Evolutionary conservation across 1,284 basidiomycete genomes (phyloP).

Genomic region (Boletus mariae): DNA sequence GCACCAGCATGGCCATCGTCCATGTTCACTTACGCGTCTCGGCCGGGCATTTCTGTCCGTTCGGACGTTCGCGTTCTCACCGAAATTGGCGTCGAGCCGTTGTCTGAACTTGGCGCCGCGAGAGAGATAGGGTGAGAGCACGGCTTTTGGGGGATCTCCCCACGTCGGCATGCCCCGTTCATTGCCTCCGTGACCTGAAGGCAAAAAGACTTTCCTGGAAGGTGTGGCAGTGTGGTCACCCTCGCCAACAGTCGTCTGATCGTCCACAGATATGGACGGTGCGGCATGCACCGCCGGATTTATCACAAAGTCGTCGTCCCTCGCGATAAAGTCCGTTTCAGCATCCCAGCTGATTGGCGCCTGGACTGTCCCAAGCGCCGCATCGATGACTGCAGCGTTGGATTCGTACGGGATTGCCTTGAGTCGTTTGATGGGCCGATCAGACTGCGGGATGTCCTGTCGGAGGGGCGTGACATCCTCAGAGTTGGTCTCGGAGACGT

Average conservation of each 20-base stretch:
- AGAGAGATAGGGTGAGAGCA: slow-evolving; percentile 16
- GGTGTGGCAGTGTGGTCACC: background rate
- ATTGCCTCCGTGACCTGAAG: background rate
- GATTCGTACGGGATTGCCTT: slow-evolving; percentile 23
- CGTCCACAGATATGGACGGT: background rate
- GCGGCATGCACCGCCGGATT: background rate
- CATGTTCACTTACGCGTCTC: slow-evolving; percentile 15
- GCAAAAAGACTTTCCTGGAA: background rate
- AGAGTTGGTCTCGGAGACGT: slow-evolving; percentile 15
- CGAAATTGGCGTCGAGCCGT: slow-evolving; percentile 20
- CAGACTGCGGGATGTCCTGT: slow-evolving; percentile 1
- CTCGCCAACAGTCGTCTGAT: background rate
- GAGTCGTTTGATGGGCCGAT: slow-evolving; percentile 17
- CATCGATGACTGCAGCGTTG: slow-evolving; percentile 17
- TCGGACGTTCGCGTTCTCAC: slow-evolving; percentile 20
- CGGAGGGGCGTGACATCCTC: slow-evolving; percentile 2
- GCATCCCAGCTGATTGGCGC: slow-evolving; percentile 22
- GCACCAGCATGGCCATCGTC: background rate
- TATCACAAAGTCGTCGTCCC: background rate
- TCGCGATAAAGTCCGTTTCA: slow-evolving; percentile 8
- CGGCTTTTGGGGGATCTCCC: background rate
- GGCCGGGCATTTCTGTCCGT: slow-evolving; percentile 22
- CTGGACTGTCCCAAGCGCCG: slow-evolving; percentile 22
- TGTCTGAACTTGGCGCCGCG: slow-evolving; percentile 21
- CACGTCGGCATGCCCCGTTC: background rate